Evolutionary conservation across 2,329 filamentous ascomycete species (phyloP).

Genomic region (Nakataea oryzae): DNA sequence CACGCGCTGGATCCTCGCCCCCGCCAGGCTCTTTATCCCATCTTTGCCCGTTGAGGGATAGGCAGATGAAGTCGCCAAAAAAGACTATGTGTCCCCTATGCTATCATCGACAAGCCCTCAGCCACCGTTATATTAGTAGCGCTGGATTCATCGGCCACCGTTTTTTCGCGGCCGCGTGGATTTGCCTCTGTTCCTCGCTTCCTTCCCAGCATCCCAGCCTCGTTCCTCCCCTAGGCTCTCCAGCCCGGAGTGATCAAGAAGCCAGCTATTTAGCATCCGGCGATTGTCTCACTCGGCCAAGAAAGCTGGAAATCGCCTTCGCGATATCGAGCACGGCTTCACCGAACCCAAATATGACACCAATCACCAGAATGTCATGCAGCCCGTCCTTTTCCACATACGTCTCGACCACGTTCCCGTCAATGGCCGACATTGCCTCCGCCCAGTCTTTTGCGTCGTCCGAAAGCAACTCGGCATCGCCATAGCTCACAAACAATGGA

Average conservation of each 20-base stretch:
- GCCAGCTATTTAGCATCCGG: background rate
- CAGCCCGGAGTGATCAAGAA: background rate
- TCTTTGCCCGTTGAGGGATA: too few species aligned
- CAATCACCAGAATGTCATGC: slow-evolving; percentile 32
- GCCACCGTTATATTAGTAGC: too few species aligned
- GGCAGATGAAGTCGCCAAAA: too few species aligned
- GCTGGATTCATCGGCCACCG: too few species aligned
- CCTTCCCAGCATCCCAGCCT: too few species aligned
- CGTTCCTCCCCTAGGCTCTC: too few species aligned
- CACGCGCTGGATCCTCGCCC: too few species aligned
- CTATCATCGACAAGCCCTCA: too few species aligned
- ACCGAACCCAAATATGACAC: slow-evolving; percentile 25
- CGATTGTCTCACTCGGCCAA: background rate
- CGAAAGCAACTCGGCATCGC: slow-evolving; percentile 28
- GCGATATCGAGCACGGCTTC: slow-evolving; percentile 6
- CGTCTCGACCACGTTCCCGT: slow-evolving; percentile 27
- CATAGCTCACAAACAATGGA: slow-evolving; percentile 29
- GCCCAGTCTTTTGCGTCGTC: slow-evolving; percentile 25
- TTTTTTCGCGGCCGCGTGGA: too few species aligned
- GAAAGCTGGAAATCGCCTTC: background rate
- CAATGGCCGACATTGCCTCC: slow-evolving; percentile 21
- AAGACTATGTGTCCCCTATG: too few species aligned
- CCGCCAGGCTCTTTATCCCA: too few species aligned
- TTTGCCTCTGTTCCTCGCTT: too few species aligned
- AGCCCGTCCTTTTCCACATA: slow-evolving; percentile 24